Conservation (phyloP, 2,329 filamentous ascomycete species). For the Emergomyces orientalis region DNA sequence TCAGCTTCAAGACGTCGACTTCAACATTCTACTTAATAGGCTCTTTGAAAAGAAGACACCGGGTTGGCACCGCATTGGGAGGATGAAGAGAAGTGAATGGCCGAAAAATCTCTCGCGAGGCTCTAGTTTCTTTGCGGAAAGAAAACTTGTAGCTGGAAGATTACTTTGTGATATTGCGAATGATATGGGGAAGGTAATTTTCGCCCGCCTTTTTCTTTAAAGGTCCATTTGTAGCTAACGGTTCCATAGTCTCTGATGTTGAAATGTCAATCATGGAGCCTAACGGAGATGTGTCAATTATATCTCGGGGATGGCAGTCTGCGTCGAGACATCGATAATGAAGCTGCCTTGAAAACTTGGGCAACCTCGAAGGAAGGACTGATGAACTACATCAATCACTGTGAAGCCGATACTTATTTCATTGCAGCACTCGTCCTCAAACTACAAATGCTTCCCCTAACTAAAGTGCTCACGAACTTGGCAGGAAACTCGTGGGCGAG, state of each 20-base stretch:
- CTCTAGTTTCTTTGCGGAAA: constrained; percentile 84
- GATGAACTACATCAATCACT: constrained; percentile 88
- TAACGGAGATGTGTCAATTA: constrained; percentile 93
- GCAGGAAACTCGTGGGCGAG: constrained; percentile 97
- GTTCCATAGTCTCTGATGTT: constrained; percentile 65
- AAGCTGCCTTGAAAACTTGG: constrained; percentile 78
- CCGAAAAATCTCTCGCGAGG: constrained; percentile 76
- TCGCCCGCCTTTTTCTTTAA: constrained; percentile 8
- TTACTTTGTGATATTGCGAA: constrained; percentile 91
- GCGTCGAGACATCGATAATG: constrained; percentile 80
- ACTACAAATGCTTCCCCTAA: constrained; percentile 84
- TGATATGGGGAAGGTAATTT: constrained; percentile 69
- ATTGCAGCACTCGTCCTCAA: constrained; percentile 82
- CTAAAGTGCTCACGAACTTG: constrained; percentile 90
- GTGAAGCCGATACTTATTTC: constrained; percentile 92
- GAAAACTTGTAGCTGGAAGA: constrained; percentile 78
- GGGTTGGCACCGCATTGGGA: constrained; percentile 87
- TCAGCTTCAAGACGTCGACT: constrained; percentile 94
- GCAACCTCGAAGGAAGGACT: constrained; percentile 72
- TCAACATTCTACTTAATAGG: constrained; percentile 78
- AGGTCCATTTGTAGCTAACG: constrained; percentile 19
- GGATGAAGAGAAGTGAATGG: constrained; percentile 76
- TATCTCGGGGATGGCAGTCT: constrained; percentile 66
- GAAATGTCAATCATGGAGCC: constrained; percentile 95
- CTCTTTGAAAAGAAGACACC: constrained; percentile 84